Percentiles rank a stretch among this genome's conserved stretches.
Conservation (phyloP, 768 basidiomycete genomes). For the Phylloporus scabripes region DNA sequence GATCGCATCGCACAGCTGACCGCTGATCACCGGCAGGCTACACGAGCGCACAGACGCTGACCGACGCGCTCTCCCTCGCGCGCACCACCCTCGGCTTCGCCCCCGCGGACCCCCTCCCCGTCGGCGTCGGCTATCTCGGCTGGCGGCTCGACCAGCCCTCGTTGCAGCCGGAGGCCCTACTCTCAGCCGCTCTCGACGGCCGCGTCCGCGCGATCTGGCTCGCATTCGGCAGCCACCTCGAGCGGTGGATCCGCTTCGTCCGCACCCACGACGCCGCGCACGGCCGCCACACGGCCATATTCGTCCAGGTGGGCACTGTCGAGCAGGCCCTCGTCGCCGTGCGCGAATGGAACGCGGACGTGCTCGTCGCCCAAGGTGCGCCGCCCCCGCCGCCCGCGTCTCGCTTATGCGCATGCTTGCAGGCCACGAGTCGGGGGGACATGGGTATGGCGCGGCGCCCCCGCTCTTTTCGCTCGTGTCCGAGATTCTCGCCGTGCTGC, state of each 20-base stretch:
- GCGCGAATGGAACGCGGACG: slow-evolving; percentile 67
- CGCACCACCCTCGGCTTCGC: slow-evolving; percentile 37
- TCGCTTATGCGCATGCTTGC: slow-evolving; percentile 3
- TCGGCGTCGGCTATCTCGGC: slow-evolving; percentile 72
- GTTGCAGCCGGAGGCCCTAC: slow-evolving; percentile 35
- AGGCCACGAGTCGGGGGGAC: slow-evolving; percentile 82
- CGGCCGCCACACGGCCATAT: slow-evolving; percentile 46
- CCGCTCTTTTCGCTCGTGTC: slow-evolving; percentile 60
- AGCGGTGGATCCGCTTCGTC: slow-evolving; percentile 56
- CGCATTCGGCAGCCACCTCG: slow-evolving; percentile 57
- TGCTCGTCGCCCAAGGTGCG: slow-evolving; percentile 73
- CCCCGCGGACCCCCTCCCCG: slow-evolving; percentile 36
- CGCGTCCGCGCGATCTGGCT: slow-evolving; percentile 69
- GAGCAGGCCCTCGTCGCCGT: slow-evolving; percentile 54
- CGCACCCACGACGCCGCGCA: slow-evolving; percentile 47
- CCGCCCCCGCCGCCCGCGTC: not conserved
- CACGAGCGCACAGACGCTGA: slow-evolving; percentile 39
- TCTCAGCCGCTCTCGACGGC: slow-evolving; percentile 48
- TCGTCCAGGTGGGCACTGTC: slow-evolving; percentile 59
- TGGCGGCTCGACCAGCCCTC: slow-evolving; percentile 61
- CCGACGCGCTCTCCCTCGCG: slow-evolving; percentile 49
- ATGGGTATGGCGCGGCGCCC: slow-evolving; percentile 52
- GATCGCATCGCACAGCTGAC: not conserved
- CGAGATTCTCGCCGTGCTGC: slow-evolving; percentile 42
- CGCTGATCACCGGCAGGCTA: slow-evolving; percentile 38